These are phyloP conservation scores for Sphaerobolus stellatus DNA, from an alignment of 1,284 basidiomycete species.

Conservation along the genomic window DNA sequence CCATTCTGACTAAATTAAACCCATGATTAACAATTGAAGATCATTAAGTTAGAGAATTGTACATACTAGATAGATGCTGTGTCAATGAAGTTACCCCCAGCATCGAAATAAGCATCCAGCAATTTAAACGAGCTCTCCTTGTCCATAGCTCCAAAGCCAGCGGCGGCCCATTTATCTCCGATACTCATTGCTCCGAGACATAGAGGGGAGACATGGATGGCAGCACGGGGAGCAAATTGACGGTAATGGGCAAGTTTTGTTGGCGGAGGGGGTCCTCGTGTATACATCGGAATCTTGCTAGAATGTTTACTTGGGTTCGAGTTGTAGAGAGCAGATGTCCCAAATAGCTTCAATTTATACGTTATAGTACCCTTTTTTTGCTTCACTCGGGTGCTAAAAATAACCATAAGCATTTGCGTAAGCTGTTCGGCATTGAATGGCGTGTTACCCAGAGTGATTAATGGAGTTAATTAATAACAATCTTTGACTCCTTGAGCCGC, in stretches of 20 bases:
- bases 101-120: conserved; percentile 47
- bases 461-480: too few relatives aligned
- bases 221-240: not conserved
- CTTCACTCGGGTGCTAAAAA: too few relatives aligned
- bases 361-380: too few relatives aligned
- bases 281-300: too few relatives aligned
- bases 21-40: not conserved
- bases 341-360: too few relatives aligned
- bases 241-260: not conserved
- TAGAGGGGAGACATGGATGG: conserved; percentile 47
- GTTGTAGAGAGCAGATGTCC: too few relatives aligned
- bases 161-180: conserved; percentile 34
- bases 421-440: too few relatives aligned
- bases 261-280: not conserved
- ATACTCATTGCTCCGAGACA: conserved; percentile 47
- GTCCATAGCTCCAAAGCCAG: conserved; percentile 41
- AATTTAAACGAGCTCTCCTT: conserved; percentile 48
- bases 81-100: conserved; percentile 32
- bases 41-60: not conserved
- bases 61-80: conserved; percentile 45
- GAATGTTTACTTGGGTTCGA: too few relatives aligned
- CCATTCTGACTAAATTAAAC: conserved; percentile 19
- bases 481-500: too few relatives aligned
- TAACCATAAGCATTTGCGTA: too few relatives aligned
- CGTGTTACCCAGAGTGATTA: too few relatives aligned